phyloP scores from a whole-genome alignment of 1,139 yeast genomes.

The Geotrichum phurueaensis region DNA sequence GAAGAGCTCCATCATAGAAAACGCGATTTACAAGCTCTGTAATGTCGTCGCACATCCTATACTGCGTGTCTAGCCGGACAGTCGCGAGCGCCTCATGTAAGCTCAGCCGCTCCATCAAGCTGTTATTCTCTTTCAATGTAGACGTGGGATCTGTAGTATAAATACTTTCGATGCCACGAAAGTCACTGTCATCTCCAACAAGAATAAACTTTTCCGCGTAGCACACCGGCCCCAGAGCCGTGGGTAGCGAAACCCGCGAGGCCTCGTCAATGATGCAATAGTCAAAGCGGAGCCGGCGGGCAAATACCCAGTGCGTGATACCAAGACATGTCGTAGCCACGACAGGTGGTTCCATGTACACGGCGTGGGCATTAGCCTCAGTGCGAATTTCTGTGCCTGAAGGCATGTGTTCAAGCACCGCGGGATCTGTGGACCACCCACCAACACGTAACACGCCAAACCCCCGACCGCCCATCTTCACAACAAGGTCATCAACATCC shows the following conservation, averaged over 20 bases:
- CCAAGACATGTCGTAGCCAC: conserved; percentile 90
- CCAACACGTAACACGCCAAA: conserved; percentile 43
- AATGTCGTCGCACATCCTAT: conserved; percentile 87
- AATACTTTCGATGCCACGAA: conserved; percentile 38
- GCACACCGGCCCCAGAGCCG: conserved; percentile 80
- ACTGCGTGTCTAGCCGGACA: conserved; percentile 71
- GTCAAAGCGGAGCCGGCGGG: conserved; percentile 57
- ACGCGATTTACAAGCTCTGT: conserved; percentile 76
- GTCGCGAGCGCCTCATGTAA: conserved; percentile 67
- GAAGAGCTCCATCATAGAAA: conserved; percentile 67
- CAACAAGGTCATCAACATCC: conserved; percentile 86
- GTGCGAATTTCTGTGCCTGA: conserved; percentile 5
- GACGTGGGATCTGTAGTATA: conserved; percentile 45
- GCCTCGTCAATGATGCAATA: conserved; percentile 96
- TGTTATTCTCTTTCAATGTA: conserved; percentile 54
- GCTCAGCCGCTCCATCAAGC: conserved; percentile 69
- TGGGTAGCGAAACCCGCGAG: conserved; percentile 87
- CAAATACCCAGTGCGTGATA: conserved; percentile 49
- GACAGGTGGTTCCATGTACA: conserved; percentile 56
- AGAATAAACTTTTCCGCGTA: conserved; percentile 72
- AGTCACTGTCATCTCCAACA: conserved; percentile 73
- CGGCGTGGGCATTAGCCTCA: conserved; percentile 39
- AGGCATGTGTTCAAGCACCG: not conserved
- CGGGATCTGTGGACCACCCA: conserved; percentile 48
- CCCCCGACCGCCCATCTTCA: conserved; percentile 53